These are phyloP conservation scores for Paramecium biaurelia DNA, from an alignment of 73 alveolate genomes.

Conservation along the genomic window DNA sequence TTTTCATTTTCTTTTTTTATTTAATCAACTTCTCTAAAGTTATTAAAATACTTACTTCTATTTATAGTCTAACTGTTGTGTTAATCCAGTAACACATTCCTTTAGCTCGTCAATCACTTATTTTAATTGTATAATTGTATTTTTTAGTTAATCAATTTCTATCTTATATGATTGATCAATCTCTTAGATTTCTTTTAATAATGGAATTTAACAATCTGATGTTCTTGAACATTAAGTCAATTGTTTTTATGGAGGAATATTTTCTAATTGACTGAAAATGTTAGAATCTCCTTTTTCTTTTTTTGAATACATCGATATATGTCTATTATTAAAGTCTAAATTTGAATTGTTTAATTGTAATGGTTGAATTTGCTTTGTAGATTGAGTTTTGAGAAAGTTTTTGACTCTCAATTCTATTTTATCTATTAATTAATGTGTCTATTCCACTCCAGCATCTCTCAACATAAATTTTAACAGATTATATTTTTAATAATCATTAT, in stretches of 20 bases:
- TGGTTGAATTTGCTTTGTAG: neutral
- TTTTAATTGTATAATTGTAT: neutral
- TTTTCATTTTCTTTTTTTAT: neutral
- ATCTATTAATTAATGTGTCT: constrained; percentile 47
- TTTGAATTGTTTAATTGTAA: neutral
- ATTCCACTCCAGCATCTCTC: constrained; percentile 10
- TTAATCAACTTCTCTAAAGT: neutral
- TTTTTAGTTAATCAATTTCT: neutral
- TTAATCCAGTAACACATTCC: neutral
- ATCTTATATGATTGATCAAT: constrained; percentile 9
- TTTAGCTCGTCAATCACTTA: neutral
- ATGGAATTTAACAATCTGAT: constrained; percentile 20
- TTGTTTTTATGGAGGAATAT: neutral
- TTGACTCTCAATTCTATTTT: constrained; percentile 47
- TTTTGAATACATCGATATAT: neutral
- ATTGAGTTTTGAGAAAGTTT: constrained; percentile 16
- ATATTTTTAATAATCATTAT: constrained; percentile 9
- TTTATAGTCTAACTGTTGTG: neutral
- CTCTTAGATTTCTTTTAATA: constrained; percentile 50
- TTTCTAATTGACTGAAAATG: neutral
- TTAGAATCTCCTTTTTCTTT: neutral
- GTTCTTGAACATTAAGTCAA: constrained; percentile 9
- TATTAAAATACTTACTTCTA: neutral
- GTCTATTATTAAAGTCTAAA: constrained; percentile 6
- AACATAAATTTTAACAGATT: constrained; percentile 15